phyloP scores from a whole-genome alignment of 306 rosid species.

The Cicer cuneatum region DNA sequence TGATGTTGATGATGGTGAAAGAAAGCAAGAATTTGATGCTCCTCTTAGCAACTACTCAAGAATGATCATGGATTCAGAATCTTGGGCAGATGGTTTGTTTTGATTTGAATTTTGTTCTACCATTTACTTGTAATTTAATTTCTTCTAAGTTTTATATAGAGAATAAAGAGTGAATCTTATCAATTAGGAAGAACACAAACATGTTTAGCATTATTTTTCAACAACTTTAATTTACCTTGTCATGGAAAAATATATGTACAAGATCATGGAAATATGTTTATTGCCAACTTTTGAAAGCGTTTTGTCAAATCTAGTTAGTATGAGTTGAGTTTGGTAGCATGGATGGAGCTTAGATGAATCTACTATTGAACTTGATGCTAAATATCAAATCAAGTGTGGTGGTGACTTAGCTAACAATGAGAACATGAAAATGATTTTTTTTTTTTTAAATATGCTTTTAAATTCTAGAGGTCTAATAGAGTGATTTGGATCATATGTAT shows the following conservation, averaged over 20 bases:
- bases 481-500: no score
- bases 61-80: conserved; percentile 58
- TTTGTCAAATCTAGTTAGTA: neutral
- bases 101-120: conserved; percentile 33
- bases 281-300: neutral
- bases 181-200: conserved; percentile 37
- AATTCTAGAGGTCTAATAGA: no score
- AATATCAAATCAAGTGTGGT: neutral
- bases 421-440: neutral
- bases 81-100: conserved; percentile 60
- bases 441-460: neutral
- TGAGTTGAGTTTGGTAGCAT: conserved; percentile 18
- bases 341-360: neutral
- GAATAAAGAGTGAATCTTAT: conserved; percentile 38
- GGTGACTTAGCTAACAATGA: neutral
- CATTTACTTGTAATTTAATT: conserved; percentile 43
- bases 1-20: conserved; percentile 32
- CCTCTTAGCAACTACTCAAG: conserved; percentile 46
- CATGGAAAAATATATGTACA: conserved; percentile 10
- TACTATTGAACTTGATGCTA: neutral
- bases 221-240: neutral
- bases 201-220: conserved; percentile 5
- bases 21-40: conserved; percentile 48
- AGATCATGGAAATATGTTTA: conserved; percentile 37
- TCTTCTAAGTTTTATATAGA: conserved; percentile 34